A percentile compares a stretch with the other conserved stretches of the same genome.
phyloP scores from a whole-genome alignment of 306 rosid species.

The Vicia villosa region DNA sequence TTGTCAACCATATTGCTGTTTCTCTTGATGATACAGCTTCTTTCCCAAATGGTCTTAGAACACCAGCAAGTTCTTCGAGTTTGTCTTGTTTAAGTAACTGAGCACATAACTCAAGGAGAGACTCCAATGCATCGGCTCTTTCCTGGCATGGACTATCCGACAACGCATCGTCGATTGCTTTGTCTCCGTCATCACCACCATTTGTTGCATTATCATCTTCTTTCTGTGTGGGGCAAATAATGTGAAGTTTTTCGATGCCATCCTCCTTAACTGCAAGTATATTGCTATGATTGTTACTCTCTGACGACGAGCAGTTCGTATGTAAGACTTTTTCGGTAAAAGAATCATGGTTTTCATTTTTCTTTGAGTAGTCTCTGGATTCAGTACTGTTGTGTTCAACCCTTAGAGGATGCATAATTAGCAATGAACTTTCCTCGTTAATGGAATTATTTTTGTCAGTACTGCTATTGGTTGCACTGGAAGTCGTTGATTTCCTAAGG shows the following conservation, averaged over 20 bases:
- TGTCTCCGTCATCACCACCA: conserved; percentile 38
- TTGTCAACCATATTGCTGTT: conserved; percentile 92
- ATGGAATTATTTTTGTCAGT: conserved; percentile 43
- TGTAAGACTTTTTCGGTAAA: conserved; percentile 35
- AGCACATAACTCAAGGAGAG: conserved; percentile 89
- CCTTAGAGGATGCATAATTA: conserved; percentile 26
- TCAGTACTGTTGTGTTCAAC: conserved; percentile 27
- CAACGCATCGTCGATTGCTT: conserved; percentile 34
- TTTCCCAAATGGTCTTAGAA: conserved; percentile 82
- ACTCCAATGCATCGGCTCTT: conserved; percentile 89
- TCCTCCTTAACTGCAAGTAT: conserved; percentile 42
- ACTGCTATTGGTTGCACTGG: conserved; percentile 16
- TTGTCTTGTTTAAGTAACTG: conserved; percentile 84
- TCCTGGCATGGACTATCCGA: conserved; percentile 53
- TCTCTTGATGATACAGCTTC: conserved; percentile 89
- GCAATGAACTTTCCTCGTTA: conserved; percentile 48
- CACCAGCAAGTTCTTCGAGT: conserved; percentile 88
- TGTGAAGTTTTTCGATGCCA: conserved; percentile 31
- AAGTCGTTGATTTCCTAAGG: conserved; percentile 34
- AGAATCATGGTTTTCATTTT: conserved; percentile 41
- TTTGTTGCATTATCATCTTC: conserved; percentile 40
- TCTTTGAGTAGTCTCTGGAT: conserved; percentile 20
- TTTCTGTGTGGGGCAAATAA: conserved; percentile 35
- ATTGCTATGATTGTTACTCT: conserved; percentile 25
- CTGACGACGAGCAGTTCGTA: conserved; percentile 31